A percentile compares a stretch with the other conserved stretches of the same genome.
These are phyloP conservation scores for Secale cereale DNA, from an alignment of 176 grass and related monocot genomes.

Conservation along the genomic window DNA sequence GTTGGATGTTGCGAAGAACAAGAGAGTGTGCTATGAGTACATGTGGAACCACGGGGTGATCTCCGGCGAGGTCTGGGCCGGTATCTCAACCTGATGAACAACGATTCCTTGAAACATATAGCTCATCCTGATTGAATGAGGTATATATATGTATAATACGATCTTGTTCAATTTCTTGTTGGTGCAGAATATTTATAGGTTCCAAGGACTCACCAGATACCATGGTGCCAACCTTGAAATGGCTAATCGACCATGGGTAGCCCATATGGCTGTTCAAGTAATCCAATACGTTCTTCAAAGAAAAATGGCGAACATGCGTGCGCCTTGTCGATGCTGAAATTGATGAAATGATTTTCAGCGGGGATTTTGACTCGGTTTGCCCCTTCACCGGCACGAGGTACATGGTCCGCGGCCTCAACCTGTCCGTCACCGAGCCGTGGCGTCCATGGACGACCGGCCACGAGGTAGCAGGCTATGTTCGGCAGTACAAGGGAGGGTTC, in stretches of 20 bases:
- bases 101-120: too few species aligned
- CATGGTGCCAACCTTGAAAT: neutral
- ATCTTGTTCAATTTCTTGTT: neutral
- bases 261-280: neutral
- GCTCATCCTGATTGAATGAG: too few species aligned
- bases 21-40: neutral
- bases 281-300: neutral
- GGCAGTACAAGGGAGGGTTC: constrained; percentile 28
- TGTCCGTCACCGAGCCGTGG: neutral
- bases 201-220: neutral
- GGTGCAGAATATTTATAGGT: neutral
- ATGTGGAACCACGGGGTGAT: neutral
- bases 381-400: neutral
- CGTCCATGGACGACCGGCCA: neutral
- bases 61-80: neutral
- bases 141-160: too few species aligned
- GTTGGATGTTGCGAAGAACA: neutral
- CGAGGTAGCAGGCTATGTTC: constrained; percentile 34
- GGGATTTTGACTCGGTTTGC: neutral
- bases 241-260: neutral
- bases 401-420: neutral
- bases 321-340: neutral
- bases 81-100: too few species aligned
- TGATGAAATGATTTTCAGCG: neutral
- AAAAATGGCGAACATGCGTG: neutral